Evolutionary conservation across 805 yeast genomes (phyloP), one percentile per base, ranked within the genome.

Genomic region (Candida pseudofarinosa): DNA sequence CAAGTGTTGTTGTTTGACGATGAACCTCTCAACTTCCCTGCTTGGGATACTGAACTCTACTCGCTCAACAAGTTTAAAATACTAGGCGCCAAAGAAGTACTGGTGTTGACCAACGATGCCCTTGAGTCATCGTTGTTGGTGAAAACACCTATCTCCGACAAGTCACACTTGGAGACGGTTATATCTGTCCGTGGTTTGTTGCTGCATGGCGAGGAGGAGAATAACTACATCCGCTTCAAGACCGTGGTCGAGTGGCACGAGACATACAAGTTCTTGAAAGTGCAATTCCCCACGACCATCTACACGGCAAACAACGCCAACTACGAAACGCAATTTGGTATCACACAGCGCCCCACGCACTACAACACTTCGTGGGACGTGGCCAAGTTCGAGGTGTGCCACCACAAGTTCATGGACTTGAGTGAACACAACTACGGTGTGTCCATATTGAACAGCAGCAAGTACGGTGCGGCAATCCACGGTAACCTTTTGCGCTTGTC

Each of bases 41-140:
- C 98, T 1, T 91, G 99, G 99, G 99, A 91, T 60, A 91, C 98
- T 0, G 99, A 91, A 59, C 73, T 89, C 45, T 93, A 79, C 58
- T 86, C 96, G 0, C 75, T 88, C 44, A 88, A 84, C 53, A 88
- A 84, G 56, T 80, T 76, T 57, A 69, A 68, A 42, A 79, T 80
- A 49, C 53, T 71, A 41, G 44, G 49, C 5, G 51, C 51, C 12
- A 73, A 72, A n/a, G 68, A 72, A 18, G 65, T 74, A 4, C 59
- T 65, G 32, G 61, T 73, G 10, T 52, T 68, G 30, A 74, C 73
- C 38, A 61, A 65, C 33, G 82, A 84, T 26, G 80, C 85, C 12
- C 67, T 84, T 37, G 75, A 79, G 43, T 77, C 85, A 1, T 74
- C 89, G 0, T 67, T 90, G 28, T 67, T 78, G 47, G 82, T 87